Evolutionary conservation across 2,329 filamentous ascomycete species (phyloP).

Genomic region (Penicillium sp.): DNA sequence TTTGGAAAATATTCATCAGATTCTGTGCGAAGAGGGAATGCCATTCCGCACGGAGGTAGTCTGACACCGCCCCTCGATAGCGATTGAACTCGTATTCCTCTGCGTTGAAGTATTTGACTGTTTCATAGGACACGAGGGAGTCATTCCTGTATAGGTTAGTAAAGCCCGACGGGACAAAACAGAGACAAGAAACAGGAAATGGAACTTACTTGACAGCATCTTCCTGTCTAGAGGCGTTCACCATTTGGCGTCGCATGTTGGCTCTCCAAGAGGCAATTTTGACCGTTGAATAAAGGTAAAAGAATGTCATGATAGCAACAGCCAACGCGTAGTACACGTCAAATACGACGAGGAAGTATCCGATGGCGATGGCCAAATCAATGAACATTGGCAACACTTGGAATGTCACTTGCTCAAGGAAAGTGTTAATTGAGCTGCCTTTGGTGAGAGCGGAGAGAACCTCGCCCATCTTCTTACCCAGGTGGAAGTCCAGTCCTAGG

Average conservation of each 20-base stretch:
- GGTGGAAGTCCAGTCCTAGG: slow-evolving; percentile 62
- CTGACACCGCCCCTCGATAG: slow-evolving; percentile 64
- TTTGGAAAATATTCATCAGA: slow-evolving; percentile 73
- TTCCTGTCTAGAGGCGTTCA: slow-evolving; percentile 85
- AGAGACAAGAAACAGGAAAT: not conserved
- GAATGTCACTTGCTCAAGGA: slow-evolving; percentile 64
- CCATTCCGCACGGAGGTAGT: slow-evolving; percentile 64
- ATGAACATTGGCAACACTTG: slow-evolving; percentile 59
- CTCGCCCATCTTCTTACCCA: slow-evolving; percentile 52
- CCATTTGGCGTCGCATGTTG: slow-evolving; percentile 83
- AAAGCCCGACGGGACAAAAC: not conserved
- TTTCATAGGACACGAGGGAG: slow-evolving; percentile 92
- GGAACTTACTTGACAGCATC: slow-evolving; percentile 74
- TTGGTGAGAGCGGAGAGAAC: slow-evolving; percentile 51
- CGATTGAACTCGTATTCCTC: slow-evolving; percentile 70
- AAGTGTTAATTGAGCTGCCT: slow-evolving; percentile 49
- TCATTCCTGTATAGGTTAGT: slow-evolving; percentile 59
- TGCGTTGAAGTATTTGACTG: slow-evolving; percentile 81
- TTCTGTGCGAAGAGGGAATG: slow-evolving; percentile 68
- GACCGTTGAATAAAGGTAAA: slow-evolving; percentile 51
- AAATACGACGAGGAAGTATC: slow-evolving; percentile 59
- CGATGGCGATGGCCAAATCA: slow-evolving; percentile 58
- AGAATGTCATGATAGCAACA: slow-evolving; percentile 54
- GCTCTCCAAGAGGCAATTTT: slow-evolving; percentile 74
- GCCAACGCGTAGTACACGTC: slow-evolving; percentile 61